Conservation (phyloP, 2,329 filamentous ascomycete species). For the Talaromyces sp. region DNA sequence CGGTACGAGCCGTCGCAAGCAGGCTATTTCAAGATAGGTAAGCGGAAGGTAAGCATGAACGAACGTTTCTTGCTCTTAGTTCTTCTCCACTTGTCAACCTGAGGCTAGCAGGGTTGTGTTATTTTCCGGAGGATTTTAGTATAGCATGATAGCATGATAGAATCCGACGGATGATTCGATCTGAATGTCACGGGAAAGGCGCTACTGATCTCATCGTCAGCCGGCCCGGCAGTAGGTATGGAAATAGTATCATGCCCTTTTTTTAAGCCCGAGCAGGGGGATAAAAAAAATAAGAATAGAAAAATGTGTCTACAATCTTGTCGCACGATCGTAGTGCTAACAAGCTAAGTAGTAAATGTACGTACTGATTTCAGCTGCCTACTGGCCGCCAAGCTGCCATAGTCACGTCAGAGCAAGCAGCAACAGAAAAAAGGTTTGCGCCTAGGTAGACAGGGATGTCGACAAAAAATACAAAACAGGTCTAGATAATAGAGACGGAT, state of each 20-base stretch:
- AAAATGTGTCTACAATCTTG: background rate
- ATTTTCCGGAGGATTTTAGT: background rate
- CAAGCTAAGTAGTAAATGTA: background rate
- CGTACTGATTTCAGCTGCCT: slow-evolving; percentile 7
- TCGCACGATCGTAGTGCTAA: background rate
- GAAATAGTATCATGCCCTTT: background rate
- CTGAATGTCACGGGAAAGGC: background rate
- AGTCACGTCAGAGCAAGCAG: background rate
- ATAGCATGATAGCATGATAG: slow-evolving; percentile 1
- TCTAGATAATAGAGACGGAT: background rate
- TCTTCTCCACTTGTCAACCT: background rate
- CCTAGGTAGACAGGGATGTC: background rate
- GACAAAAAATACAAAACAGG: background rate
- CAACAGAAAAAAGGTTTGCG: background rate
- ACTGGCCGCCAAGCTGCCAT: background rate
- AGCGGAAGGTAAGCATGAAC: background rate
- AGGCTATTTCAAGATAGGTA: background rate
- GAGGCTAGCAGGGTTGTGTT: background rate
- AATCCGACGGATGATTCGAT: background rate
- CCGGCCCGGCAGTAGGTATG: background rate
- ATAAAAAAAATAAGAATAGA: background rate
- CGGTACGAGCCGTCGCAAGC: background rate
- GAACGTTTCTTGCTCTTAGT: background rate
- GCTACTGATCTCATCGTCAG: background rate
- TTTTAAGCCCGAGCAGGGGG: no score